Evolutionary conservation across 2,329 filamentous ascomycete species (phyloP).

Genomic region (Aspergillus puulaauensis): DNA sequence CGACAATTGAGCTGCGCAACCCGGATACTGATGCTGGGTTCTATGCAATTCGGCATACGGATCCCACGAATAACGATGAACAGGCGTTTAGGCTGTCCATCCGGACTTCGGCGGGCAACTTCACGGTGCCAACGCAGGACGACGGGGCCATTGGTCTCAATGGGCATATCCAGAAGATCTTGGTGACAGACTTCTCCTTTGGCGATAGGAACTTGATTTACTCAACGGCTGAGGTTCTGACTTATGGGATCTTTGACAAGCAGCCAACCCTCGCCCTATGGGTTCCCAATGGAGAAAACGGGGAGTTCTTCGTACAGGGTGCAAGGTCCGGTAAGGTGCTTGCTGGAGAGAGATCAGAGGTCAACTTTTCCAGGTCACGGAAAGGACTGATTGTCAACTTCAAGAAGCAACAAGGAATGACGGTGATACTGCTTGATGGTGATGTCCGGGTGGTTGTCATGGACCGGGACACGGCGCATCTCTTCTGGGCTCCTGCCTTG

Average conservation of each 20-base stretch:
- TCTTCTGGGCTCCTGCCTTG: conserved; percentile 55
- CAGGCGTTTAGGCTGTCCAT: conserved; percentile 50
- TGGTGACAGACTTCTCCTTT: conserved; percentile 54
- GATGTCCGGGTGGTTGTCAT: conserved; percentile 53
- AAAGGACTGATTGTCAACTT: conserved; percentile 44
- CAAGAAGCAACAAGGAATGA: conserved; percentile 48
- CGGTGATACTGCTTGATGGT: conserved; percentile 51
- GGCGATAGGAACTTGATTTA: conserved; percentile 50
- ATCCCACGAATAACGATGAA: conserved; percentile 45
- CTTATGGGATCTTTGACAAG: conserved; percentile 43
- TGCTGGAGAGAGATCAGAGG: conserved; percentile 12
- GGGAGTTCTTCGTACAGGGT: conserved; percentile 52
- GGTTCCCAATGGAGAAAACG: conserved; percentile 49
- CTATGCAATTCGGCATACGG: conserved; percentile 50
- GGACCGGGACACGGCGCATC: conserved; percentile 55
- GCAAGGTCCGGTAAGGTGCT: not conserved
- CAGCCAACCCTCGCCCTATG: conserved; percentile 51
- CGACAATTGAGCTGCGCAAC: conserved; percentile 54
- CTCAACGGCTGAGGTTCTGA: conserved; percentile 52
- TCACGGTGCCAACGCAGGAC: conserved; percentile 12
- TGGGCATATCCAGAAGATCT: conserved; percentile 55
- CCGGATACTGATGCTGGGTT: conserved; percentile 52
- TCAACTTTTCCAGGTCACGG: conserved; percentile 37
- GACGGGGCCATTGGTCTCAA: conserved; percentile 43
- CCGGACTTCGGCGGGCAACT: conserved; percentile 47